Percentiles rank a stretch among this genome's conserved stretches.
These are phyloP conservation scores for Nitzschia inconspicua DNA, from an alignment of 108 stramenopile genomes.

Conservation along the genomic window DNA sequence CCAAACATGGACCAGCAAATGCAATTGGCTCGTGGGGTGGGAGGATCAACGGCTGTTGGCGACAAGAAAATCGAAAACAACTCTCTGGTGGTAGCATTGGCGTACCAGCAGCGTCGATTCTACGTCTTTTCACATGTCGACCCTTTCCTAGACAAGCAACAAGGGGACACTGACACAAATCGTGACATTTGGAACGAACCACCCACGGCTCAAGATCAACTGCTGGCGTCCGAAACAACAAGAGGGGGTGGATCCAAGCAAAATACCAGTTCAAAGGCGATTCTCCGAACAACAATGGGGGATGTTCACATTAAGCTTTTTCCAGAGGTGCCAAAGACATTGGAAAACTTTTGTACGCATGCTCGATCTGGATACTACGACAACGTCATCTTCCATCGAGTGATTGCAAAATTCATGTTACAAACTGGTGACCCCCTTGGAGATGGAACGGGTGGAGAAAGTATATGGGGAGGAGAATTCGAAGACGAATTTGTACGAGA, in stretches of 20 bases:
- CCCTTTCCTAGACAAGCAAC: conserved; percentile 46
- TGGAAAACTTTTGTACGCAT: conserved; percentile 95
- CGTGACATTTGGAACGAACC: conserved; percentile 95
- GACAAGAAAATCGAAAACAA: conserved; percentile 31
- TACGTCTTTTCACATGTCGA: conserved; percentile 90
- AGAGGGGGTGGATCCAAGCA: background rate
- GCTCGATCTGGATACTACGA: conserved; percentile 94
- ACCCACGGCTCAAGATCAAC: conserved; percentile 81
- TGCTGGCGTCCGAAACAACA: conserved; percentile 36
- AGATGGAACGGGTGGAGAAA: conserved; percentile 99
- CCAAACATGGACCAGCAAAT: conserved; percentile 92
- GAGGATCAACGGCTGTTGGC: conserved; percentile 32
- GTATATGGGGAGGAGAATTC: conserved; percentile 99
- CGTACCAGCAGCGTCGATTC: conserved; percentile 89
- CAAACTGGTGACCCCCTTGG: conserved; percentile 98
- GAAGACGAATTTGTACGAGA: conserved; percentile 96
- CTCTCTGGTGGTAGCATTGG: conserved; percentile 78
- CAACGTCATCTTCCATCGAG: conserved; percentile 96
- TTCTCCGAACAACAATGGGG: conserved; percentile 95
- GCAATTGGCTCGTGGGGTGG: conserved; percentile 65
- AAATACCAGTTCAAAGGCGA: conserved; percentile 60
- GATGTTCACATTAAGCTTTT: conserved; percentile 93
- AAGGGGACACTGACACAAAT: conserved; percentile 41
- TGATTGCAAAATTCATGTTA: conserved; percentile 93
- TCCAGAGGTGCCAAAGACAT: conserved; percentile 85